Conservation (phyloP, 2,329 filamentous ascomycete genomes). For the Monosporascus ibericus region DNA sequence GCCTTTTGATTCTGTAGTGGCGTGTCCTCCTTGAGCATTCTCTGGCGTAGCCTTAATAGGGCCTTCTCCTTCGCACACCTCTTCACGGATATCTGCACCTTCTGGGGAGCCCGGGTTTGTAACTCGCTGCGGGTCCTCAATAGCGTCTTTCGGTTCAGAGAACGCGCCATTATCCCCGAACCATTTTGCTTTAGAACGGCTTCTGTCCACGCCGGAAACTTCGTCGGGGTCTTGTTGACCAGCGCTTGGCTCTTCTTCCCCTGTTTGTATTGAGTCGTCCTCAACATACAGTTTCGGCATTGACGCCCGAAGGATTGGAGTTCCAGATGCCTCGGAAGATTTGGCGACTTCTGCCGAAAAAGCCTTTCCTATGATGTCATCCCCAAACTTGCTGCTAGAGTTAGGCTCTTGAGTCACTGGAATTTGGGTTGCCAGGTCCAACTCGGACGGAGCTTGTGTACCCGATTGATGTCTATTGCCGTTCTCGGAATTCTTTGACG, state of each 20-base stretch:
- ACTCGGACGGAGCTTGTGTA: no score
- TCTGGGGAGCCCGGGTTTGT: slow-evolving; percentile 8
- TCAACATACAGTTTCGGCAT: slow-evolving; percentile 8
- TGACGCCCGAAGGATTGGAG: slow-evolving; percentile 13
- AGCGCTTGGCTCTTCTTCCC: slow-evolving; percentile 7
- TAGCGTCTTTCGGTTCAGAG: slow-evolving; percentile 17
- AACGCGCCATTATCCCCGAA: slow-evolving; percentile 19
- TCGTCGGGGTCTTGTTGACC: slow-evolving; percentile 11
- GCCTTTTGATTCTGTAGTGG: slow-evolving; percentile 3
- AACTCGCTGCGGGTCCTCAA: slow-evolving; percentile 9
- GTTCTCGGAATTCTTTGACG: slow-evolving; percentile 29
- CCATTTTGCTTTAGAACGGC: slow-evolving; percentile 16
- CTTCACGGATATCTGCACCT: slow-evolving; percentile 4
- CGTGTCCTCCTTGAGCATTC: slow-evolving; percentile 5
- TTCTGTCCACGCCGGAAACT: slow-evolving; percentile 16
- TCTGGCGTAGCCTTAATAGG: slow-evolving; percentile 1
- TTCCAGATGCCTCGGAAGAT: slow-evolving; percentile 18
- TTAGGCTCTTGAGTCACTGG: no score
- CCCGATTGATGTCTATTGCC: slow-evolving; percentile 6
- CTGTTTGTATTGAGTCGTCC: slow-evolving; percentile 4
- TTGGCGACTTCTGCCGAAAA: slow-evolving; percentile 2
- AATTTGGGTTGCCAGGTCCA: no score
- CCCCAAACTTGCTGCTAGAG: no score
- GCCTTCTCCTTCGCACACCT: slow-evolving; percentile 3
- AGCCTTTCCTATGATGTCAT: no score